A percentile compares a stretch with the other conserved stretches of the same genome.
Evolutionary conservation across 768 basidiomycete genomes (phyloP).

Genomic region (Podaxis sp.): DNA sequence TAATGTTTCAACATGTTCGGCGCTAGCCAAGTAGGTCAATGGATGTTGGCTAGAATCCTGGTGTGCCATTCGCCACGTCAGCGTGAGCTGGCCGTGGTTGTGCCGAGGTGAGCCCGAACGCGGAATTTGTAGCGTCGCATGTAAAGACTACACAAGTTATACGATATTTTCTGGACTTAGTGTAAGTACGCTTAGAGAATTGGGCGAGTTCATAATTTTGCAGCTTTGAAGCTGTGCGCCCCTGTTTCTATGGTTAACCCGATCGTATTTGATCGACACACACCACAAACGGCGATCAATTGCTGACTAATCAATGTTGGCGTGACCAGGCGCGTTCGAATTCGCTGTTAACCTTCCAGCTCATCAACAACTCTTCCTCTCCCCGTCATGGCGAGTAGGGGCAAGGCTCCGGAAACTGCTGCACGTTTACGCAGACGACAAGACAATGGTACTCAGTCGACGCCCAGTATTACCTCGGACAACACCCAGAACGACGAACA

Average conservation of each 20-base stretch:
- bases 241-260: no score
- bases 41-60: no score
- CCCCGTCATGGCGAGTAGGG: constrained; percentile 29
- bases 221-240: no score
- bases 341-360: constrained; percentile 5
- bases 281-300: neutral
- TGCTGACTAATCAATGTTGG: constrained; percentile 2
- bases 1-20: no score
- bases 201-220: no score
- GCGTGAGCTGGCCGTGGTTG: neutral
- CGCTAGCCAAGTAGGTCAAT: no score
- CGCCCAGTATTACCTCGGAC: constrained; percentile 22
- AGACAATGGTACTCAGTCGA: constrained; percentile 17
- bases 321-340: constrained; percentile 7
- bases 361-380: constrained; percentile 13
- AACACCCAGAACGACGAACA: constrained; percentile 53
- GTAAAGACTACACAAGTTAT: neutral
- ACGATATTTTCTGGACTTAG: neutral
- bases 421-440: constrained; percentile 15
- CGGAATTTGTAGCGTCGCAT: neutral
- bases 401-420: constrained; percentile 23
- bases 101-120: neutral
- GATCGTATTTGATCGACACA: neutral
- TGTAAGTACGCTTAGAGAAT: no score
- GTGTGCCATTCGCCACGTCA: neutral